These are phyloP conservation scores for Phalaenopsis equestris DNA, from an alignment of 106 monocot genomes.

Conservation along the genomic window DNA sequence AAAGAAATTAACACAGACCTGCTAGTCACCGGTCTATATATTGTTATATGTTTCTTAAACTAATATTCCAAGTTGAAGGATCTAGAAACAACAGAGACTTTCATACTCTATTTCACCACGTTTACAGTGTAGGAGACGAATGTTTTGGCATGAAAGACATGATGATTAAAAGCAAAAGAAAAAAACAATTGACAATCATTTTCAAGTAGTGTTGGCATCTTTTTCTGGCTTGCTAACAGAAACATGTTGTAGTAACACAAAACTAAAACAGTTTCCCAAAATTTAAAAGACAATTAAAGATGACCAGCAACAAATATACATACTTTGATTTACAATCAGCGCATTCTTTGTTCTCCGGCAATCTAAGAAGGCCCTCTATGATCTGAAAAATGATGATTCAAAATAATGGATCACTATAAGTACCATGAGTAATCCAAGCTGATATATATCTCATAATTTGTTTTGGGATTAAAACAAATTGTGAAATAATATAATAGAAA, in stretches of 20 bases:
- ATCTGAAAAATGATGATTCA: conserved; percentile 25
- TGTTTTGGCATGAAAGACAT: not conserved
- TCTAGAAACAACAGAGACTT: not conserved
- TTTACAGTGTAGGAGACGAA: not conserved
- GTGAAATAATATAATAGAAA: too few species aligned
- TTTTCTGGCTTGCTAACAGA: not conserved
- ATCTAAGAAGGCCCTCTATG: conserved; percentile 55
- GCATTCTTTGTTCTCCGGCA: conserved; percentile 58
- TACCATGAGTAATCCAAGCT: not conserved
- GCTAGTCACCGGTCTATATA: too few species aligned
- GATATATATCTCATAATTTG: too few species aligned
- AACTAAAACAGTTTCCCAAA: not conserved
- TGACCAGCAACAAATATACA: conserved; percentile 5
- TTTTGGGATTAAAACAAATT: too few species aligned
- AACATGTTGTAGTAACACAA: not conserved
- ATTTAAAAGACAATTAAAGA: not conserved
- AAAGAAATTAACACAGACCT: too few species aligned
- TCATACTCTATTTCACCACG: not conserved
- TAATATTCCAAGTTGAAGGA: not conserved
- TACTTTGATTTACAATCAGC: conserved; percentile 67
- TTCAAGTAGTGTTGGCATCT: not conserved
- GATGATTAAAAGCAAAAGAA: not conserved
- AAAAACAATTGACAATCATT: not conserved
- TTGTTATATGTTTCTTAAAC: not conserved
- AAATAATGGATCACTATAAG: not conserved